Base-by-base conservation (phyloP, 2,329 filamentous ascomycete species). In the Fusarium dimerum region DNA sequence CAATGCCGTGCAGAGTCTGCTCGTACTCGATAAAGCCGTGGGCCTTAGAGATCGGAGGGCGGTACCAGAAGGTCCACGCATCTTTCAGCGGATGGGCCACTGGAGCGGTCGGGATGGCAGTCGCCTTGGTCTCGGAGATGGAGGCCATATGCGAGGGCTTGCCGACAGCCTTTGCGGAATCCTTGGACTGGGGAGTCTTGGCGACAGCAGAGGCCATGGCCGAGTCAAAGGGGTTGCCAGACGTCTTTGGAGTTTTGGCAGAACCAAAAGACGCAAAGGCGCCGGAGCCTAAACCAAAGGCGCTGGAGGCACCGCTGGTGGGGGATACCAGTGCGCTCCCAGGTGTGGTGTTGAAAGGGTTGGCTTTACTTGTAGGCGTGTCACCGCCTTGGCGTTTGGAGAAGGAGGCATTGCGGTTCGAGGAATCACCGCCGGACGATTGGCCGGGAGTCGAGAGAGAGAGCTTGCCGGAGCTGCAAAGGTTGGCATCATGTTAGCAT, bases 21-120 rank as follows among this genome's bases (percentile, higher is more conserved):
- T 99, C 94, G 72, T 99, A 99, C 73, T 97, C 93, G 65, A 87
- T 83, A 67, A 80, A 87, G 40, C 84, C 84, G 67, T 94, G 93
- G 60, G 93, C 94, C 77, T 99, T 99, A 61, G 91, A 92, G 65
- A 95, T 96, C 45, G 94, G 94, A 39, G 94, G 94, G 54, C 94
- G 85, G 75, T 95, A 99, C 92, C 94, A 97, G 71, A 97, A 91
- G 34, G 96, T 87, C 94, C 94, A 99, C 58, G 86, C 87, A 72
- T 91, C 87, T 74, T 89, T 92, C 65, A 97, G 80, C 54, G 83
- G 80, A 59, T 75, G 73, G 55, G 69, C 65, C 64, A 78, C 76
- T 51, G 74, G 64, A 51, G 76, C 72, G 48, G 73, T 70, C 48
- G 73, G 72, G 50, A 74, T 70, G n/a, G 56, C 55, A 17, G 62